Conservation (phyloP, 441 rosid species). For the Omphalea diandra region DNA sequence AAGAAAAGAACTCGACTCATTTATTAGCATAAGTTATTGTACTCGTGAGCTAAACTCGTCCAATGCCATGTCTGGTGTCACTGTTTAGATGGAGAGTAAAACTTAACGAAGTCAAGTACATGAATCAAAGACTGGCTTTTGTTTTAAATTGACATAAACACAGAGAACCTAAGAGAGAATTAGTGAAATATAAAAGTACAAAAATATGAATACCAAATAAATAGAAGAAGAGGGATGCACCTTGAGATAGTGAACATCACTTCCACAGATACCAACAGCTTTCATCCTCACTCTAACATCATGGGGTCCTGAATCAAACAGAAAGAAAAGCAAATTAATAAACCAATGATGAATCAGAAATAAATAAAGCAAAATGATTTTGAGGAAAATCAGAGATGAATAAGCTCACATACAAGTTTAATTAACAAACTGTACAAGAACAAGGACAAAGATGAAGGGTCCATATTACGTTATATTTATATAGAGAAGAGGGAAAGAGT, state of each 20-base stretch:
- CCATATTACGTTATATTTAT: no score
- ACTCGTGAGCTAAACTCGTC: background rate
- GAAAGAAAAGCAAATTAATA: background rate
- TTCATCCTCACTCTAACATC: slow-evolving; percentile 89
- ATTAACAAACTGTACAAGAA: background rate
- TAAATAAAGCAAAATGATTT: slow-evolving; percentile 3
- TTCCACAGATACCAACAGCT: slow-evolving; percentile 93
- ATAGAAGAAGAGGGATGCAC: slow-evolving; percentile 28
- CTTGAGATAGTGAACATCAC: slow-evolving; percentile 97
- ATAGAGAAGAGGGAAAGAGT: slow-evolving; percentile 1
- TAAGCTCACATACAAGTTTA: background rate
- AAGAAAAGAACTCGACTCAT: background rate
- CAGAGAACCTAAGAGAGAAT: background rate
- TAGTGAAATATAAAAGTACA: background rate
- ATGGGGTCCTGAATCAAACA: slow-evolving; percentile 52
- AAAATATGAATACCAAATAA: background rate
- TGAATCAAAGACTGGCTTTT: background rate
- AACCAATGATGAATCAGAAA: background rate
- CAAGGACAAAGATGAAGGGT: no score
- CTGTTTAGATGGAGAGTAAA: background rate
- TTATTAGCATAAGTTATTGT: background rate
- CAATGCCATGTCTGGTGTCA: background rate
- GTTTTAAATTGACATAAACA: background rate
- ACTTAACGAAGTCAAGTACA: background rate
- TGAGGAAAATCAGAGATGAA: background rate